Evolutionary conservation across 2,329 filamentous ascomycete genomes (phyloP), one percentile per base, ranked within the genome.

Genomic region (Trichoderma asperellum): DNA sequence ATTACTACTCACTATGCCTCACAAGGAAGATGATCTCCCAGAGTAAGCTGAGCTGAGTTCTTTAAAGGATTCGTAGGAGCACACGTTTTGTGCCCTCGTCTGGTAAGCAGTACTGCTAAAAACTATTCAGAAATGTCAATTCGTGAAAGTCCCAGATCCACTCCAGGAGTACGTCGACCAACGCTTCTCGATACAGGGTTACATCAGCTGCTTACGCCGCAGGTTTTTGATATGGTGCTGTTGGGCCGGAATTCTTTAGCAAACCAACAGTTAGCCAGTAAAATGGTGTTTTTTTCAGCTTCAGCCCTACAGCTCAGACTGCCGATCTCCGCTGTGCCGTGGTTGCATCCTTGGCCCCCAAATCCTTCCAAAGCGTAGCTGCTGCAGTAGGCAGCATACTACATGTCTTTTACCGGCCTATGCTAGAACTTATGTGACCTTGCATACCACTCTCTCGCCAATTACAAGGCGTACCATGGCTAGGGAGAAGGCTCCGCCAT

Each of bases 271-370:
- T 56, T 49, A 52, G 55, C 68, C 68, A 69, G 60, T 69, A 65
- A 69, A 69, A 69, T 59, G 55, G 24, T 64, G 34, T 59, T 59
- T 32, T 59, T 52, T 59, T 56, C 55, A 57, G 61, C 62, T 24
- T 69, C 68, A 69, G 68, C 68, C 68, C 68, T 69, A 69, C 59
- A 40, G 60, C 55, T 58, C 40, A 52, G 65, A 34, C 55, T 69
- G 68, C 68, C 68, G 68, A 69, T 69, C 68, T 69, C 68, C 68
- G 68, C 59, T 47, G 60, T 34, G 61, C 55, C 62, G 55, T 65
- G 68, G 68, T 69, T 69, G 61, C 68, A 69, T 69, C 68, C 61
- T 69, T 69, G 55, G 68, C 68, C 68, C 68, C 68, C 68, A 69
- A 69, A 69, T 57, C 53, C 68, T 65, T 63, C 55, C 21, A 34